Evolutionary conservation across 1,284 basidiomycete genomes (phyloP), one percentile per base, ranked within the genome.

Genomic region (Stygiomarasmius scandens): DNA sequence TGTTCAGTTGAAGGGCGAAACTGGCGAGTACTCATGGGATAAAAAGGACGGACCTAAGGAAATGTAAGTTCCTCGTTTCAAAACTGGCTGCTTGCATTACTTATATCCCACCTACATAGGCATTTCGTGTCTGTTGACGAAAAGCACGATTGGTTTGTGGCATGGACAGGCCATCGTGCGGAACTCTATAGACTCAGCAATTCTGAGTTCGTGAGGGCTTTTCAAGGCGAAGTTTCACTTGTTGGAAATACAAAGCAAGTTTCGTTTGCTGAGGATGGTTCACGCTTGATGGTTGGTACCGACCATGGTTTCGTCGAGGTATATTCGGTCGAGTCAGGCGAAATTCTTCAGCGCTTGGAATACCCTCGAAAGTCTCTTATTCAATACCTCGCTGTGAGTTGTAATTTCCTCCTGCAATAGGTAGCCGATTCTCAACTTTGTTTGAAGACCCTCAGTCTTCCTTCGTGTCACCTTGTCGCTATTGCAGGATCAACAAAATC

Each of bases 381-480:
- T 5, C 38, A 41, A 12, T 41, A 41, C n/a, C 8, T 41, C 4
- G 16, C 38, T n/a, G 38, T 41, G n/a, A 41, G 38, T 32, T 32
- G 29, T n/a, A n/a, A n/a, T n/a, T 32, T 12, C 29, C 5, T 41
- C 38, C 16, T 41, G 5, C 16, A 41, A 19, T 9, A 19, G 38
- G 38, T 12, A 6, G 16, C 6, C n/a, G 6, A 16, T 9, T 41
- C 6, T 41, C 38, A 41, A 5, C 38, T 41, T 12, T 41, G 11
- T 32, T 34, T 9, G 14, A n/a, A 54, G 52, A 47, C 52, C 6
- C 20, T 32, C 25, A 32, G 43, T 27, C 24, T 54, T 54, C 52
- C 44, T 20, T 41, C 24, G 4, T 23, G 27, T 4, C 43, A 54
- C 22, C 29, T 54, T 5, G 19, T 54, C 20, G 44, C 44, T 9